Percentiles rank a stretch among this genome's conserved stretches.
phyloP scores from a whole-genome alignment of 441 rosid genomes.

The Macaranga tanarius region DNA sequence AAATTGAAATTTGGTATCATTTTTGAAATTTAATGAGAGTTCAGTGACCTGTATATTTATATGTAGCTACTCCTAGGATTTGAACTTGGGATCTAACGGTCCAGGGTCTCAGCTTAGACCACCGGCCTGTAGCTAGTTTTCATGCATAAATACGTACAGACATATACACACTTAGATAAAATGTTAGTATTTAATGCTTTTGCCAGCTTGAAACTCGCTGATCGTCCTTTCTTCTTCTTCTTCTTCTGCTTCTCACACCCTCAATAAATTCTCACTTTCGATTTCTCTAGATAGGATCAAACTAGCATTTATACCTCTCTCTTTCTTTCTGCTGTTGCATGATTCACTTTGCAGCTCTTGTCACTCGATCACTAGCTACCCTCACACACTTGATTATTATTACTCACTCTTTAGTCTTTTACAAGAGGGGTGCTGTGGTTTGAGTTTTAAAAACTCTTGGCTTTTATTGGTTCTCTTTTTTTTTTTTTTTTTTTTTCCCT shows the following conservation, averaged over 20 bases:
- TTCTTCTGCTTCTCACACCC: constrained; percentile 15
- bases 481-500: too few relatives aligned
- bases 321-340: constrained; percentile 6
- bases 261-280: constrained; percentile 33
- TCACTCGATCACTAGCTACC: not conserved
- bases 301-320: constrained; percentile 32
- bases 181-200: constrained; percentile 27
- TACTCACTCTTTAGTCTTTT: not conserved
- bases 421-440: not conserved
- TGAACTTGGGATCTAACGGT: too few relatives aligned
- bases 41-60: too few relatives aligned
- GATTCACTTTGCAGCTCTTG: constrained; percentile 19
- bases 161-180: not conserved
- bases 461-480: not conserved
- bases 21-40: too few relatives aligned
- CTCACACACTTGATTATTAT: not conserved
- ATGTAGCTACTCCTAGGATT: too few relatives aligned
- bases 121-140: constrained; percentile 34
- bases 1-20: too few relatives aligned
- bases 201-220: constrained; percentile 67
- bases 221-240: constrained; percentile 38
- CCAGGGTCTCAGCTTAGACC: too few relatives aligned
- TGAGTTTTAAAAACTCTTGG: not conserved
- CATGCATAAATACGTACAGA: constrained; percentile 17
- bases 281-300: constrained; percentile 44